Evolutionary conservation across 148 eudicot species (phyloP).

Genomic region (Beta vulgaris): DNA sequence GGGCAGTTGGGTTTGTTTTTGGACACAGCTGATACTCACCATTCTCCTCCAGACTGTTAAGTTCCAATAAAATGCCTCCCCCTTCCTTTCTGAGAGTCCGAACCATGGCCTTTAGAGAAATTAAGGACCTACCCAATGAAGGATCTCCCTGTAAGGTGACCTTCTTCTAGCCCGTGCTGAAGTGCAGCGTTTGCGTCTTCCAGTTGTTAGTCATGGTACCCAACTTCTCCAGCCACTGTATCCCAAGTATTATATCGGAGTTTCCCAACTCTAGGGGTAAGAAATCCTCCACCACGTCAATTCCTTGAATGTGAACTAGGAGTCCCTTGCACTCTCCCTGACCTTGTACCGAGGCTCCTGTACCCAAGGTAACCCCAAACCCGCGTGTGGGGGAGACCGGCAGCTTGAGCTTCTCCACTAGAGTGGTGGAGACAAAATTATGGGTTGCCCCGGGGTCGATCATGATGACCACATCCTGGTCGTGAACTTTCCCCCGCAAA

Average conservation of each 20-base stretch:
- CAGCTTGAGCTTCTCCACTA: background rate
- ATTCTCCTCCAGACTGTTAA: background rate
- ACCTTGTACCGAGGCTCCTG: background rate
- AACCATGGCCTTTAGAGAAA: background rate
- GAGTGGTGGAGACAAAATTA: background rate
- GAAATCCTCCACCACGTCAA: background rate
- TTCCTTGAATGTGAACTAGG: background rate
- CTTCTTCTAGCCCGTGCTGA: too few relatives aligned
- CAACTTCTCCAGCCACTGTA: too few relatives aligned
- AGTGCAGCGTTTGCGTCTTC: too few relatives aligned
- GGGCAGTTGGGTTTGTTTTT: too few relatives aligned
- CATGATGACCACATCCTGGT: background rate
- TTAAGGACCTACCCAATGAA: background rate
- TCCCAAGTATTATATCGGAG: too few relatives aligned
- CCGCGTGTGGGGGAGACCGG: background rate
- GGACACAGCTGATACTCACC: too few relatives aligned
- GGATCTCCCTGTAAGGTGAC: too few relatives aligned
- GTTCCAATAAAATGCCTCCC: too few relatives aligned
- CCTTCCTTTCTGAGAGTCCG: background rate
- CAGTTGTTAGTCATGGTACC: background rate
- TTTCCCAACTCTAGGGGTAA: too few relatives aligned
- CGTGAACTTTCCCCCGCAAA: background rate
- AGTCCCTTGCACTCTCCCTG: background rate
- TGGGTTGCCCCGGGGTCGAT: background rate
- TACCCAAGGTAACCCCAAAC: background rate